Evolutionary conservation across 2,329 filamentous ascomycete species (phyloP).

Genomic region (Fusarium penzigii): DNA sequence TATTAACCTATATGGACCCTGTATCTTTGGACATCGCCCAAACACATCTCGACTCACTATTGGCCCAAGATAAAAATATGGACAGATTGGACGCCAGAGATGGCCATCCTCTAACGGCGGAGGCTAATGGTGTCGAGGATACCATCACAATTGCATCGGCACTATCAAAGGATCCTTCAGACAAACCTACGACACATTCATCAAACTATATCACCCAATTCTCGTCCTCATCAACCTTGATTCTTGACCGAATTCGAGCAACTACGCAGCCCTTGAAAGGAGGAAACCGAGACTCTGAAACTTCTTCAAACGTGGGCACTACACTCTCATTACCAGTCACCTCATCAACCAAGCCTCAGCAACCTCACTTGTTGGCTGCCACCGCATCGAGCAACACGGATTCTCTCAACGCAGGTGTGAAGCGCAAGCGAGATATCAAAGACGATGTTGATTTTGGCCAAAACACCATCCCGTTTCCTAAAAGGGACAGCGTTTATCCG

Average conservation of each 20-base stretch:
- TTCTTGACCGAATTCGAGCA: conserved; percentile 29
- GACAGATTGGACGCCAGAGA: neutral
- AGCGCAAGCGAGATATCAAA: conserved; percentile 32
- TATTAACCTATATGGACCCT: too few relatives aligned
- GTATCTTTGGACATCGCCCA: too few relatives aligned
- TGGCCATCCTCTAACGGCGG: neutral
- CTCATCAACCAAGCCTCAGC: conserved; percentile 1
- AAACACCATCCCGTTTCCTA: conserved; percentile 33
- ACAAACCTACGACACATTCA: conserved; percentile 1
- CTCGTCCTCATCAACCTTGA: conserved; percentile 25
- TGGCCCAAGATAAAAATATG: neutral
- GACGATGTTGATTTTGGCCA: conserved; percentile 33
- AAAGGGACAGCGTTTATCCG: neutral
- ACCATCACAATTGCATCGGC: neutral
- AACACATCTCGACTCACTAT: too few relatives aligned
- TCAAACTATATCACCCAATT: conserved; percentile 36
- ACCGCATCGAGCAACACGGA: neutral
- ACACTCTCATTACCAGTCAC: conserved; percentile 18
- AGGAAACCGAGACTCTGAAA: neutral
- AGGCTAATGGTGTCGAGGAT: neutral
- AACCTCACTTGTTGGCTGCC: conserved; percentile 2
- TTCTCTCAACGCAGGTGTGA: conserved; percentile 17
- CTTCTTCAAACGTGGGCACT: conserved; percentile 2
- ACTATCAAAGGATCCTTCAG: neutral
- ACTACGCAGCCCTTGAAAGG: neutral